A percentile compares a stretch with the other conserved stretches of the same genome.
phyloP scores from a whole-genome alignment of 2,329 filamentous ascomycete species.

The Aspergillus hiratsukae region DNA sequence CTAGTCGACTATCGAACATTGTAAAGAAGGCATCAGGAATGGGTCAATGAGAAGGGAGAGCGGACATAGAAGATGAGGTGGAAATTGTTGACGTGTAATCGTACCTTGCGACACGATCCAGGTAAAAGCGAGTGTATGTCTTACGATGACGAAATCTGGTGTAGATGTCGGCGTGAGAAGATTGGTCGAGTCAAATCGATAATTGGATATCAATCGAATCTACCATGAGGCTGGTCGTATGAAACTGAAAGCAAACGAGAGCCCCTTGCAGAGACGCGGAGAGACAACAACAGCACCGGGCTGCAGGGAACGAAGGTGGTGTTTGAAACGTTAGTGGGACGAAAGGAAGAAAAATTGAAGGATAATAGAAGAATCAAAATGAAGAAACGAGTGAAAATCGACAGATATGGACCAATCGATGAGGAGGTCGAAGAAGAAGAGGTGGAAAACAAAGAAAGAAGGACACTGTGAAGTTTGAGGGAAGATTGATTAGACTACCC shows the following conservation, averaged over 20 bases:
- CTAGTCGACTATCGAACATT: background rate
- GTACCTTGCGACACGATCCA: constrained; percentile 7
- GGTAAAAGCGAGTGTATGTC: constrained; percentile 12
- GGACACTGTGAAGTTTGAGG: constrained; percentile 6
- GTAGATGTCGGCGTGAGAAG: constrained; percentile 1
- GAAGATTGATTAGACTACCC: background rate
- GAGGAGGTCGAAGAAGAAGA: constrained; percentile 8
- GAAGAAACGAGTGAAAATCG: constrained; percentile 20
- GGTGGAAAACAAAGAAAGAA: constrained; percentile 4
- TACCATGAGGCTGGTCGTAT: constrained; percentile 12
- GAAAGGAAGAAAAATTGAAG: constrained; percentile 9
- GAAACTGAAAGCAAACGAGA: constrained; percentile 11
- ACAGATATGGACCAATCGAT: constrained; percentile 12
- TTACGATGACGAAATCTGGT: constrained; percentile 3
- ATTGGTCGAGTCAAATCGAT: constrained; percentile 10
- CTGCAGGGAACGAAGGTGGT: constrained; percentile 16
- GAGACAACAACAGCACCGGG: constrained; percentile 25
- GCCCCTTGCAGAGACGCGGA: constrained; percentile 17
- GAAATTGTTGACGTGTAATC: constrained; percentile 2
- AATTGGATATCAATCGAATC: constrained; percentile 6
- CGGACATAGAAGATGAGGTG: constrained; percentile 2
- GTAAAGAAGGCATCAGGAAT: background rate
- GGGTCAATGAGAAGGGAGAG: background rate
- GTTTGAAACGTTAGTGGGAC: constrained; percentile 18
- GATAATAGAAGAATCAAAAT: constrained; percentile 9